phyloP scores from a whole-genome alignment of 2,329 filamentous ascomycete species.

The Laburnicola sp. region DNA sequence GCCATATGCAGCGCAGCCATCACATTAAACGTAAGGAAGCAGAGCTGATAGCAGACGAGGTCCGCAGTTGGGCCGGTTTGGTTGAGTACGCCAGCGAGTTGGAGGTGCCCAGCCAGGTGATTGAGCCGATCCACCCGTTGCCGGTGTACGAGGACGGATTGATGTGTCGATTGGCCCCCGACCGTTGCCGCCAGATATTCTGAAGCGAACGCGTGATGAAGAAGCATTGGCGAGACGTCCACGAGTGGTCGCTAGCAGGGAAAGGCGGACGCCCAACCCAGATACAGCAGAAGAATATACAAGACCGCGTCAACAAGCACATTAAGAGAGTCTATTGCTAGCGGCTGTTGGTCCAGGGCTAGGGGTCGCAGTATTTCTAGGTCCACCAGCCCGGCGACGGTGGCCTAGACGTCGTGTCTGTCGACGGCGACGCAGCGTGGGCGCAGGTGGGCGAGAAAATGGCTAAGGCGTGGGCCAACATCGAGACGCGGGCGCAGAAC shows the following conservation, averaged over 20 bases:
- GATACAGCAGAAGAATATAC: conserved; percentile 6
- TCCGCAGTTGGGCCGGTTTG: conserved; percentile 7
- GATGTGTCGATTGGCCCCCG: conserved; percentile 6
- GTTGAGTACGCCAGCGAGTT: conserved; percentile 13
- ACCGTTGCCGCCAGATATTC: no score
- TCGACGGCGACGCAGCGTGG: no score
- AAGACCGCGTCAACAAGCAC: conserved; percentile 1
- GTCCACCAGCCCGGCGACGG: conserved; percentile 3
- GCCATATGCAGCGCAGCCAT: conserved; percentile 5
- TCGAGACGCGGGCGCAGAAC: no score
- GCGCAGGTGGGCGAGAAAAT: no score
- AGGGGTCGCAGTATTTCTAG: conserved; percentile 15
- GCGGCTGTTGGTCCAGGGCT: conserved; percentile 6
- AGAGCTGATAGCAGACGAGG: no score
- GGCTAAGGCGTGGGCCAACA: no score
- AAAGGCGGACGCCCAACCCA: conserved; percentile 8
- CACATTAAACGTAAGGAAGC: conserved; percentile 1
- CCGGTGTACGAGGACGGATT: conserved; percentile 7
- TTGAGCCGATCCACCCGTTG: conserved; percentile 5
- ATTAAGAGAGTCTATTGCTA: conserved; percentile 9
- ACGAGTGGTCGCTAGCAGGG: conserved; percentile 3
- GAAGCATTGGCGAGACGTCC: conserved; percentile 10
- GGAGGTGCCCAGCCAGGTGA: conserved; percentile 7
- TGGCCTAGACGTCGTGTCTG: conserved; percentile 2
- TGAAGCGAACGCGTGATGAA: no score